Evolutionary conservation across 140 eudicot genomes (phyloP).

Genomic region (Cichorium intybus): DNA sequence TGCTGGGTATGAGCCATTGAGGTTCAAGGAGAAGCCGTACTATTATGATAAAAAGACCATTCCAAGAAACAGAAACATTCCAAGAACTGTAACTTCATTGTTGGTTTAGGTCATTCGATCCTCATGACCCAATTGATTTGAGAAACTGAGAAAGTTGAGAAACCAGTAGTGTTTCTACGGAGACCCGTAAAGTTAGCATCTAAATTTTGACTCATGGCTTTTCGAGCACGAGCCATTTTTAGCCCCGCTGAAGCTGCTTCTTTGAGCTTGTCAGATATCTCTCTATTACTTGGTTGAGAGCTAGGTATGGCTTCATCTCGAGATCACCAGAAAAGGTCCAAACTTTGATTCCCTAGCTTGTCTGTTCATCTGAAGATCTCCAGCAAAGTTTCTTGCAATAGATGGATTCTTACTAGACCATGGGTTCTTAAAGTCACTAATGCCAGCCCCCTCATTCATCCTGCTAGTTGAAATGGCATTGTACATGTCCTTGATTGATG

Average conservation of each 20-base stretch:
- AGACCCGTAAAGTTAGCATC: constrained; percentile 25
- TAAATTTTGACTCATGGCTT: constrained; percentile 19
- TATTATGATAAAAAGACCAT: too few species aligned
- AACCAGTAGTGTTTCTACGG: constrained; percentile 31
- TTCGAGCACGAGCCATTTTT: constrained; percentile 26
- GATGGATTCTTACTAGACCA: background rate
- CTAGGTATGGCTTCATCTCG: constrained; percentile 29
- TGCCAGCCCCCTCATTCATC: background rate
- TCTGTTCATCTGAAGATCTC: background rate
- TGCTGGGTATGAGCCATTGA: too few species aligned
- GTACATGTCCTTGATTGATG: constrained; percentile 25
- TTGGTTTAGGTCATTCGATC: constrained; percentile 12
- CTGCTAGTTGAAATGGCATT: constrained; percentile 8
- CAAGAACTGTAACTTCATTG: constrained; percentile 29
- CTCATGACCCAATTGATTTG: constrained; percentile 30
- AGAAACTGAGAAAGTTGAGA: too few species aligned
- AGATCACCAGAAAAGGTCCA: constrained; percentile 12
- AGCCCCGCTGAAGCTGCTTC: constrained; percentile 33
- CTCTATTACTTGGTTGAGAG: constrained; percentile 25
- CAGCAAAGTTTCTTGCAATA: background rate
- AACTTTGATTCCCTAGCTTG: constrained; percentile 26
- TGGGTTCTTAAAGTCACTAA: constrained; percentile 10
- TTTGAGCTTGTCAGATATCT: constrained; percentile 29
- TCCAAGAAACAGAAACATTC: too few species aligned
- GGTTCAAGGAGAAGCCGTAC: too few species aligned